These are phyloP conservation scores for Akanthomyces dipterigenus DNA, from an alignment of 2,329 filamentous ascomycete species.

Conservation along the genomic window DNA sequence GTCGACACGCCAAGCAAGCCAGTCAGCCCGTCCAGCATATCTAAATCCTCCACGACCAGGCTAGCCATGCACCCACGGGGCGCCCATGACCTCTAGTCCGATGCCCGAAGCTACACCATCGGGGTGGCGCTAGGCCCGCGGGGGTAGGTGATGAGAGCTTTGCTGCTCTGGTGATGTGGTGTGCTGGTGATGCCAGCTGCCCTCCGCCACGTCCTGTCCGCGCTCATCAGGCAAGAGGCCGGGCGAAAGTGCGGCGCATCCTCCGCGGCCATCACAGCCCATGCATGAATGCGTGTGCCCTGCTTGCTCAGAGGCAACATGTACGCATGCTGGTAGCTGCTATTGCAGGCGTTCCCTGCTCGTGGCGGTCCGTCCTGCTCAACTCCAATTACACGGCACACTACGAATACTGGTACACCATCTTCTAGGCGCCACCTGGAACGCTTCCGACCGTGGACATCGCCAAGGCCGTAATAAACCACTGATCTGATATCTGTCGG, in stretches of 20 bases:
- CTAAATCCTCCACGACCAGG: not conserved
- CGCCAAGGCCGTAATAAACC: not conserved
- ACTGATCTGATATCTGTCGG: not conserved
- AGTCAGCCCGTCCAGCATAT: not conserved
- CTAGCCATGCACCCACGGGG: not conserved
- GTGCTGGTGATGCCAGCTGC: not conserved
- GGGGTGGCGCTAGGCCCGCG: constrained; percentile 9
- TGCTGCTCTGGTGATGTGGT: not conserved
- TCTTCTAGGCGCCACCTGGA: not conserved
- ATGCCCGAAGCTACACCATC: constrained; percentile 8
- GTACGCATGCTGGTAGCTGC: not conserved
- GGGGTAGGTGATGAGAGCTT: constrained; percentile 5
- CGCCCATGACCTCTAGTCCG: constrained; percentile 6
- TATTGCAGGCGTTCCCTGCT: not conserved
- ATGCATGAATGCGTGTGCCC: not conserved
- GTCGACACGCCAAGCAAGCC: not conserved
- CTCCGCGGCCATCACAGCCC: not conserved
- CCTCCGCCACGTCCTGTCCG: not conserved
- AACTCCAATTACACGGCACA: not conserved
- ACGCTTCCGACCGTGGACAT: not conserved
- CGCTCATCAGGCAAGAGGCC: not conserved
- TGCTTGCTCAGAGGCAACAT: not conserved
- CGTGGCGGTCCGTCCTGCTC: not conserved
- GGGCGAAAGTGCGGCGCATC: not conserved
- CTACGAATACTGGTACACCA: not conserved